phyloP scores from a whole-genome alignment of 164 flowering plant species.

The Dillenia suffruticosa region DNA sequence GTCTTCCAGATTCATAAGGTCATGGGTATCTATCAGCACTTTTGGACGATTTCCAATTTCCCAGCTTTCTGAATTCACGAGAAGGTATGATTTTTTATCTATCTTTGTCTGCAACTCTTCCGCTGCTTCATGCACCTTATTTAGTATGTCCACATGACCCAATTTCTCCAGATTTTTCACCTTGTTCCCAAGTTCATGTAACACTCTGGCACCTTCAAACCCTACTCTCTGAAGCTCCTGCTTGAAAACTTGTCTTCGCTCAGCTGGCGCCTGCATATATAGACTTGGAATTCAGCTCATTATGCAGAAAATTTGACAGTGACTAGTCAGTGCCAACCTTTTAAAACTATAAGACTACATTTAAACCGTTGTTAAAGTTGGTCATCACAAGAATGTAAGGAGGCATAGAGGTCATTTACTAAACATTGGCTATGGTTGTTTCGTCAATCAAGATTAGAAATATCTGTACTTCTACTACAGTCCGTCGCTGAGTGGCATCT shows the following conservation, averaged over 20 bases:
- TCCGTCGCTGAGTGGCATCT: no score
- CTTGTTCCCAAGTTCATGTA: conserved; percentile 70
- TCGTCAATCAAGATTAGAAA: no score
- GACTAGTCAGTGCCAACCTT: no score
- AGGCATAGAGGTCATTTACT: no score
- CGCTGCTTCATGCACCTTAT: conserved; percentile 78
- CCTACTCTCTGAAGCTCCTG: conserved; percentile 69
- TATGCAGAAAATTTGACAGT: no score
- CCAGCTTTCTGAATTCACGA: conserved; percentile 77
- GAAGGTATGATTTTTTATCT: conserved; percentile 65
- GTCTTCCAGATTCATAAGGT: conserved; percentile 21
- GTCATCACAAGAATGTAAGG: no score
- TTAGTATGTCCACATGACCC: conserved; percentile 38
- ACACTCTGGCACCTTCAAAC: conserved; percentile 71
- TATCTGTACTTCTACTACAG: no score
- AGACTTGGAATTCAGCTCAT: no score
- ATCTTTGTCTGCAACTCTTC: conserved; percentile 80
- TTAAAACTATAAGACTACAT: no score
- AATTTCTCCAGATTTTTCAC: conserved; percentile 76
- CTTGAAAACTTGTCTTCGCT: conserved; percentile 56
- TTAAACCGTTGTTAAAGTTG: no score
- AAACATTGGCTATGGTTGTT: no score
- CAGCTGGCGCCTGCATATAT: conserved; percentile 63
- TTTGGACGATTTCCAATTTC: conserved; percentile 35
- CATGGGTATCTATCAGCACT: conserved; percentile 30